These are phyloP conservation scores for Eucalyptus curtisii DNA, from an alignment of 345 rosid species.

Conservation along the genomic window DNA sequence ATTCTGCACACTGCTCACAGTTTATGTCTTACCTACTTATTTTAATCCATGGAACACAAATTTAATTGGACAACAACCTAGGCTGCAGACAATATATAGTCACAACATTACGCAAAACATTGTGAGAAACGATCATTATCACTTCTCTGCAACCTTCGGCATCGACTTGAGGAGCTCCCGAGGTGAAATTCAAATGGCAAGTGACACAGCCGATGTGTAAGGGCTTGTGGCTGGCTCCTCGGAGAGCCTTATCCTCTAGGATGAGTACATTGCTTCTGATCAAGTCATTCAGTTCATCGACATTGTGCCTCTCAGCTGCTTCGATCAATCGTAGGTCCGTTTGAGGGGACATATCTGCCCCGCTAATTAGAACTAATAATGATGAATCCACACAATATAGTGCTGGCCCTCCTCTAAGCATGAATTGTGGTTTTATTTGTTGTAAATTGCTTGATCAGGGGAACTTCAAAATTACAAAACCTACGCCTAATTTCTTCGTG, in stretches of 20 bases:
- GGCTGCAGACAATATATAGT: too few species aligned
- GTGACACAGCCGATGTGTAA: not conserved
- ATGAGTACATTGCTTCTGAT: not conserved
- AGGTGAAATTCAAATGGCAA: rapidly evolving
- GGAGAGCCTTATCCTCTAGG: not conserved
- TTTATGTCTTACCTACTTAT: too few species aligned
- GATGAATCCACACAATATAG: rapidly evolving
- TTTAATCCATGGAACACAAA: too few species aligned
- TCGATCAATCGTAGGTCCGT: rapidly evolving
- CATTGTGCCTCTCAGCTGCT: not conserved
- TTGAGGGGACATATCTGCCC: not conserved
- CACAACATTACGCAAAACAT: too few species aligned
- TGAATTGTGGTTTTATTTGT: not conserved
- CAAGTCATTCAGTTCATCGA: not conserved
- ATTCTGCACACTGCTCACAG: too few species aligned
- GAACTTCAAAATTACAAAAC: not conserved
- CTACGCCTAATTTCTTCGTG: too few species aligned
- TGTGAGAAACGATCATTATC: not conserved
- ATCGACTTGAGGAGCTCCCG: not conserved
- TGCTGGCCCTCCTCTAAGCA: not conserved
- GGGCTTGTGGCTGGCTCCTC: not conserved
- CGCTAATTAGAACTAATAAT: not conserved
- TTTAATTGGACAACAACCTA: too few species aligned
- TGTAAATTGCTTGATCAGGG: not conserved
- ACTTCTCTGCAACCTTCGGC: not conserved